Percentiles rank a stretch among this genome's conserved stretches.
These are phyloP conservation scores for Aspergillus costaricaensis DNA, from an alignment of 2,329 filamentous ascomycete species.

Conservation along the genomic window DNA sequence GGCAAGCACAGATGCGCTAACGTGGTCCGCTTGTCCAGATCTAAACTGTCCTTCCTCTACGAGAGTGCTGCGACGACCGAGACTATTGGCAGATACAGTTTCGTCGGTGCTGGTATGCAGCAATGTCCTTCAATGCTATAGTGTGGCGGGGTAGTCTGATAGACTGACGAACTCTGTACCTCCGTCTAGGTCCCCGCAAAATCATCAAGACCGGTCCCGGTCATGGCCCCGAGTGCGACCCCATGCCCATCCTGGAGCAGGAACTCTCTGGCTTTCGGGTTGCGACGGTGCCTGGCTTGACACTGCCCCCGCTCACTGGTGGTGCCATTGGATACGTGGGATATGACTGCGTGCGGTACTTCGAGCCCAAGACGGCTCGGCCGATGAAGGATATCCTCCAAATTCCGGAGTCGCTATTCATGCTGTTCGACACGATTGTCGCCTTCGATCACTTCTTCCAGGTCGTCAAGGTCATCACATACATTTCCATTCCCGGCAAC, in stretches of 20 bases:
- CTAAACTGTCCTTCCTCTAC: constrained; percentile 87
- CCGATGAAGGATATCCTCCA: constrained; percentile 84
- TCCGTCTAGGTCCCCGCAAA: constrained; percentile 62
- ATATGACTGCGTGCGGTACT: constrained; percentile 96
- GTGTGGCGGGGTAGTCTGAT: neutral
- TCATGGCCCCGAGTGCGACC: constrained; percentile 81
- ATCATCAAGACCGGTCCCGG: constrained; percentile 84
- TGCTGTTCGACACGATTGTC: constrained; percentile 93
- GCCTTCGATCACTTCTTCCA: constrained; percentile 95
- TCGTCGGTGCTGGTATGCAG: constrained; percentile 73
- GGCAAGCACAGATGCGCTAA: constrained; percentile 16
- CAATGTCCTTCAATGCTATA: neutral
- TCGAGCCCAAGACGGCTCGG: constrained; percentile 92
- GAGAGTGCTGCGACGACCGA: constrained; percentile 92
- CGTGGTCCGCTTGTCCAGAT: constrained; percentile 38
- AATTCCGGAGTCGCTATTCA: constrained; percentile 93
- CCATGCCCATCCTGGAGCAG: constrained; percentile 76
- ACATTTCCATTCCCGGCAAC: constrained; percentile 69
- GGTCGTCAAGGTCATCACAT: constrained; percentile 89
- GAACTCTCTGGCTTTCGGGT: constrained; percentile 79
- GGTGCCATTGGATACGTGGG: constrained; percentile 96
- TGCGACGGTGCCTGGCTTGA: constrained; percentile 77
- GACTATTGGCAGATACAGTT: constrained; percentile 91
- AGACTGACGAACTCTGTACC: constrained; percentile 3
- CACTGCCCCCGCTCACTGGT: constrained; percentile 81